phyloP scores from a whole-genome alignment of 2,329 filamentous ascomycete species.

The Westerdykella aurantiaca region DNA sequence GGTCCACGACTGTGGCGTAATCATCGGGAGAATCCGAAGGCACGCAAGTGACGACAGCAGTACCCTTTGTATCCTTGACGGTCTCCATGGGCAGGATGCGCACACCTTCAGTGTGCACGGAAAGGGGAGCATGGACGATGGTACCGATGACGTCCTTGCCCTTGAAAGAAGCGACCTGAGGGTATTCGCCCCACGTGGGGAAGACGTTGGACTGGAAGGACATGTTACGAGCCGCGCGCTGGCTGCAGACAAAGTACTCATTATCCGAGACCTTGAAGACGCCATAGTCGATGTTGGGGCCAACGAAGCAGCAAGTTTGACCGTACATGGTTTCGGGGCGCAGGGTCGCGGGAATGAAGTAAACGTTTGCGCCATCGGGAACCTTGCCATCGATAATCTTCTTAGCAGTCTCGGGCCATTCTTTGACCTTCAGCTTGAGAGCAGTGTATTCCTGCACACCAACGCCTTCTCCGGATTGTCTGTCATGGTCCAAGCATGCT shows the following conservation, averaged over 20 bases:
- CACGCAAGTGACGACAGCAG: conserved; percentile 91
- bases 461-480: conserved; percentile 73
- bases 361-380: conserved; percentile 72
- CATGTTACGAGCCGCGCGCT: conserved; percentile 88
- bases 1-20: conserved; percentile 79
- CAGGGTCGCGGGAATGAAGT: conserved; percentile 85
- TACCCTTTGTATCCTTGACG: conserved; percentile 88
- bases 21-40: conserved; percentile 96
- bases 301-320: conserved; percentile 92
- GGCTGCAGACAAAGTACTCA: conserved; percentile 79
- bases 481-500: conserved; percentile 82
- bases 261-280: conserved; percentile 64
- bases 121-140: conserved; percentile 83
- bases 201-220: conserved; percentile 79
- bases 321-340: conserved; percentile 99
- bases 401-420: conserved; percentile 76
- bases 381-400: conserved; percentile 70
- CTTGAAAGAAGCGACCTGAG: conserved; percentile 66
- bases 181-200: conserved; percentile 66
- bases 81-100: conserved; percentile 93
- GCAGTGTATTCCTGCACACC: conserved; percentile 88
- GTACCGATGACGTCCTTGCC: conserved; percentile 82
- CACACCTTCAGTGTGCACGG: conserved; percentile 70
- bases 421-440: conserved; percentile 81
- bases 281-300: conserved; percentile 82